phyloP scores from a whole-genome alignment of 164 flowering plant genomes.

The Chimonanthus praecox region DNA sequence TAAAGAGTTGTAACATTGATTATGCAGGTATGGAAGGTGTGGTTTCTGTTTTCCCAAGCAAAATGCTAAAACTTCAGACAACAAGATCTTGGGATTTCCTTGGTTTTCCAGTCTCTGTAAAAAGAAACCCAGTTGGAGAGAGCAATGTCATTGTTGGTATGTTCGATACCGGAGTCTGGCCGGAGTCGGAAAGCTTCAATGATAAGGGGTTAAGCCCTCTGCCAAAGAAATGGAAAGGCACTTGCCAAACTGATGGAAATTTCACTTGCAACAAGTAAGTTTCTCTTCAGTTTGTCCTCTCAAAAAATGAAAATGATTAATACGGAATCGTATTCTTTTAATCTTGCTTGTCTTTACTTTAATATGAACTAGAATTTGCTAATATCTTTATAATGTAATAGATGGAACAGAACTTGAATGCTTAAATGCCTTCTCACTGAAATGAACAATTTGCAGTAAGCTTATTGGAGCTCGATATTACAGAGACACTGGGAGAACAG shows the following conservation, averaged over 20 bases:
- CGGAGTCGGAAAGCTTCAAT: conserved; percentile 47
- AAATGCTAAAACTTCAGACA: conserved; percentile 34
- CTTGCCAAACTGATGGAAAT: conserved; percentile 21
- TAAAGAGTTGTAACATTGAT: background rate
- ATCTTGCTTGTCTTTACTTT: no score
- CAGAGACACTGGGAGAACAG: background rate
- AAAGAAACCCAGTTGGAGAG: conserved; percentile 23
- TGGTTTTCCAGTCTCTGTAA: conserved; percentile 29
- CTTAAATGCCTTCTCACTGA: background rate
- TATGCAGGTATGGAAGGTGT: conserved; percentile 38
- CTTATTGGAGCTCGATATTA: conserved; percentile 40
- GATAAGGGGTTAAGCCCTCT: conserved; percentile 52
- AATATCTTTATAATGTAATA: no score
- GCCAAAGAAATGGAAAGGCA: conserved; percentile 64
- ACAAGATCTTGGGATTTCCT: conserved; percentile 60
- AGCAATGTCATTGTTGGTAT: conserved; percentile 44
- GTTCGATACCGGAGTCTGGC: conserved; percentile 57
- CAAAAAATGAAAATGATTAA: no score
- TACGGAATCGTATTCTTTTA: no score
- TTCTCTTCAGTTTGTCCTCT: background rate
- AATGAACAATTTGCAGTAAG: conserved; percentile 22
- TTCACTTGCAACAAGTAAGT: conserved; percentile 67
- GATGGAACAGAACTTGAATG: background rate
- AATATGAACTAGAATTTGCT: no score
- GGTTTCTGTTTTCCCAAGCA: conserved; percentile 37